These are phyloP conservation scores for Amauroascus verrucosus DNA, from an alignment of 2,329 filamentous ascomycete genomes.

Conservation along the genomic window DNA sequence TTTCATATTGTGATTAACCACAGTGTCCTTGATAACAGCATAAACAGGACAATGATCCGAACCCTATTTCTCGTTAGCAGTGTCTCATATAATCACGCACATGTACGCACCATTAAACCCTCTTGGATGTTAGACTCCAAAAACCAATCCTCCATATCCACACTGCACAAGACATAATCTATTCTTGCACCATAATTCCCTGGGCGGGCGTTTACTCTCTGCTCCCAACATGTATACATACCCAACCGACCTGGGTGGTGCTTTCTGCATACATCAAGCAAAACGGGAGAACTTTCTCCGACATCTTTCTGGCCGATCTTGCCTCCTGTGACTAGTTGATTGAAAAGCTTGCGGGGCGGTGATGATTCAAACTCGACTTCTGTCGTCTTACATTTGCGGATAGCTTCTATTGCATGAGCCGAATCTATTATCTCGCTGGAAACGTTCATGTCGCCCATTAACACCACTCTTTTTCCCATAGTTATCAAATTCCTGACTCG, in stretches of 20 bases:
- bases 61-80: conserved; percentile 42
- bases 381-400: conserved; percentile 59
- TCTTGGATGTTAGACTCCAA: conserved; percentile 77
- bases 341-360: conserved; percentile 67
- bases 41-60: conserved; percentile 96
- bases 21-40: conserved; percentile 56
- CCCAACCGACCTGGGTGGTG: conserved; percentile 70
- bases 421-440: conserved; percentile 59
- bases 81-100: not conserved
- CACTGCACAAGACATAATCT: conserved; percentile 81
- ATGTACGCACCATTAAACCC: conserved; percentile 55
- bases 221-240: conserved; percentile 98
- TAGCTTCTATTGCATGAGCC: conserved; percentile 59
- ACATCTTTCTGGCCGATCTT: conserved; percentile 49
- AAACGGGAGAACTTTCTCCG: conserved; percentile 47
- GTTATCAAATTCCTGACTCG: conserved; percentile 73
- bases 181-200: conserved; percentile 89
- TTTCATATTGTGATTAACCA: conserved; percentile 43
- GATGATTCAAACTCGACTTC: conserved; percentile 61
- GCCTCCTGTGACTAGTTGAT: conserved; percentile 68
- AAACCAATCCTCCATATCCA: conserved; percentile 71
- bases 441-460: conserved; percentile 86
- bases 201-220: conserved; percentile 86
- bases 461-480: conserved; percentile 71
- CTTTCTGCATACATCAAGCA: conserved; percentile 74